Conservation (phyloP, 495 filamentous ascomycete species). For the Penicillium herquei region DNA sequence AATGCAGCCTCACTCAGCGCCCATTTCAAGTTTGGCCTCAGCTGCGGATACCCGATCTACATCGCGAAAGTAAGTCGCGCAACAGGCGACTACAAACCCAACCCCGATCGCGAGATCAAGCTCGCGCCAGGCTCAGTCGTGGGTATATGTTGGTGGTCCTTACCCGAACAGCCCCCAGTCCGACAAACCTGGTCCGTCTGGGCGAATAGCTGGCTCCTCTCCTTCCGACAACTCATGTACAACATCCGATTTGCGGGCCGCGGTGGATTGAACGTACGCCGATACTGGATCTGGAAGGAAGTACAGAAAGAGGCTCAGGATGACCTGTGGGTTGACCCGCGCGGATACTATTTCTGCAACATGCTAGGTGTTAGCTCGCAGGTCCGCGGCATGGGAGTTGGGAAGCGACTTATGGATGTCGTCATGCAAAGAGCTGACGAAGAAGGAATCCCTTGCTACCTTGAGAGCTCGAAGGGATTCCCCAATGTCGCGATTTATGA, state of each 20-base stretch:
- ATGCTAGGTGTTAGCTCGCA: slow-evolving; percentile 62
- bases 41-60: slow-evolving; percentile 58
- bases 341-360: slow-evolving; percentile 70
- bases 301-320: slow-evolving; percentile 40
- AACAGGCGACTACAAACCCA: slow-evolving; percentile 13
- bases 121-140: slow-evolving; percentile 40
- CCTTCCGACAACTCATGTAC: slow-evolving; percentile 56
- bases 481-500: slow-evolving; percentile 68
- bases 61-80: slow-evolving; percentile 50
- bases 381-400: slow-evolving; percentile 59
- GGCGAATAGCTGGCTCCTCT: slow-evolving; percentile 58
- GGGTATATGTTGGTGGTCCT: slow-evolving; percentile 65
- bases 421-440: slow-evolving; percentile 58
- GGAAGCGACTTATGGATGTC: slow-evolving; percentile 54
- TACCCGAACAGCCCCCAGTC: slow-evolving; percentile 39
- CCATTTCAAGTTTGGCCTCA: slow-evolving; percentile 61
- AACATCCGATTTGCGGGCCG: slow-evolving; percentile 61
- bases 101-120: slow-evolving; percentile 14
- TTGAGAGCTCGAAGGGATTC: slow-evolving; percentile 61
- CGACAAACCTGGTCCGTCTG: slow-evolving; percentile 54
- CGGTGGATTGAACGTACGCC: slow-evolving; percentile 58
- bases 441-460: slow-evolving; percentile 60
- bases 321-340: slow-evolving; percentile 34
- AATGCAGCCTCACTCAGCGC: slow-evolving; percentile 62
- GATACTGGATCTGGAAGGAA: slow-evolving; percentile 58